A percentile compares a stretch with the other conserved stretches of the same genome.
Evolutionary conservation across 495 filamentous ascomycete genomes (phyloP).

Genomic region (Amphirosellinia nigrospora): DNA sequence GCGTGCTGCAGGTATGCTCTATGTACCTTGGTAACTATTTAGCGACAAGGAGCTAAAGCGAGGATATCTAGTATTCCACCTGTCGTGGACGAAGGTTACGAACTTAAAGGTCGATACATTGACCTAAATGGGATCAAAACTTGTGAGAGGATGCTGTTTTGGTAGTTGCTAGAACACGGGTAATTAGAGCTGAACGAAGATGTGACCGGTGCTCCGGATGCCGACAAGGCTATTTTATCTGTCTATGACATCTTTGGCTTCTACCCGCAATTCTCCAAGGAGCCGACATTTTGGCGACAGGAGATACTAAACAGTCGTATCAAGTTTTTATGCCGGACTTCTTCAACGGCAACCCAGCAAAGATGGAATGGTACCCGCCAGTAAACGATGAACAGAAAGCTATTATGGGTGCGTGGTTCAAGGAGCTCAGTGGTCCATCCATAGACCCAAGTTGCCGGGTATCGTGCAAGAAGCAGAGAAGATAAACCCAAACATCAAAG

Average conservation of each 20-base stretch:
- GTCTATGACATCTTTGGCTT: slow-evolving; percentile 66
- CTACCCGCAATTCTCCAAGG: slow-evolving; percentile 62
- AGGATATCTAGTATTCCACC: slow-evolving; percentile 49
- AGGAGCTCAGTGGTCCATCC: slow-evolving; percentile 21
- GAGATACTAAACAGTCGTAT: slow-evolving; percentile 42
- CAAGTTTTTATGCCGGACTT: slow-evolving; percentile 67
- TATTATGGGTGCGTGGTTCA: slow-evolving; percentile 27
- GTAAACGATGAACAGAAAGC: slow-evolving; percentile 28
- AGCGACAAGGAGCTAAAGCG: not conserved
- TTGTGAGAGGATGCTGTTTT: slow-evolving; percentile 48
- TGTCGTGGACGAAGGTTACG: slow-evolving; percentile 61
- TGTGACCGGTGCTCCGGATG: slow-evolving; percentile 57
- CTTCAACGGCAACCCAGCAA: slow-evolving; percentile 55
- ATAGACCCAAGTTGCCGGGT: slow-evolving; percentile 25
- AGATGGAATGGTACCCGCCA: slow-evolving; percentile 34
- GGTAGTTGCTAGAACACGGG: not conserved
- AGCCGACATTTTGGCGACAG: slow-evolving; percentile 61
- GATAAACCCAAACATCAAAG: slow-evolving; percentile 29
- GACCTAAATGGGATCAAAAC: slow-evolving; percentile 67
- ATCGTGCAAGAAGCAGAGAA: slow-evolving; percentile 28
- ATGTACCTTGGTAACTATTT: not conserved
- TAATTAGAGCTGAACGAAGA: slow-evolving; percentile 41
- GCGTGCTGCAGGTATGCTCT: slow-evolving; percentile 27
- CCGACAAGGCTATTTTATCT: slow-evolving; percentile 60
- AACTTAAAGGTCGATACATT: slow-evolving; percentile 66